Base-by-base conservation (phyloP, 2,329 filamentous ascomycete genomes). In the Fusarium citri region DNA sequence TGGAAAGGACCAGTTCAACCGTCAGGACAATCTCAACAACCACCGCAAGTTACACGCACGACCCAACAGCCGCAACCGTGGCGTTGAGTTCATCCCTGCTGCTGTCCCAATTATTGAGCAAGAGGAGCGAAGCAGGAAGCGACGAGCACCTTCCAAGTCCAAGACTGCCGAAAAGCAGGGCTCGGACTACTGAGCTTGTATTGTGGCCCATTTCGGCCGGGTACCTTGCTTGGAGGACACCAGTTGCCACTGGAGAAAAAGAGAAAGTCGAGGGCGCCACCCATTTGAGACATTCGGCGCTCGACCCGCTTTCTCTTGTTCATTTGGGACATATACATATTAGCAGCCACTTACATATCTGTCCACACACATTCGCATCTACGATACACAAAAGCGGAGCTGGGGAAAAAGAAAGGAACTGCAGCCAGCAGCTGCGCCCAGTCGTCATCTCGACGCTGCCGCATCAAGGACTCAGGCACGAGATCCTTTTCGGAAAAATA, bases 1-100 rank as follows among this genome's bases (percentile, higher is more conserved):
- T 53, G 76, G 77, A 43, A 81, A 81, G 67, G 78, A 81, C 46
- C 79, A 81, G 54, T 81, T 81, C 74, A 82, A 81, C 73, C 75
- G 80, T 43, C 78, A 79, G 59, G 80, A 82, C 66, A 82, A 82
- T 70, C 78, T 81, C 34, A 81, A 81, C 74, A 80, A 81, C 64
- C 80, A 82, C 71, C 79, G 80, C 73, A 81, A 81, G 75, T 72
- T 82, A 11, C 80, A 82, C 47, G 79, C 79, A 22, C 71, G 79
- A 9, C 79, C 80, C 57, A 81, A 81, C 69, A 79, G 72, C 74
- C 76, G 79, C 49, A 81, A 81, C 55, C 78, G 80, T 28, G 79
- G 80, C 9, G 80, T 81, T 34, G 79, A 81, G 68, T 81, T 79
- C 61, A 81, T 81, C 59, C 78, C 80, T 5, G 80, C 78, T 4